Evolutionary conservation across 306 rosid genomes (phyloP), one percentile per base, ranked within the genome.

Genomic region (Rubus idaeus): DNA sequence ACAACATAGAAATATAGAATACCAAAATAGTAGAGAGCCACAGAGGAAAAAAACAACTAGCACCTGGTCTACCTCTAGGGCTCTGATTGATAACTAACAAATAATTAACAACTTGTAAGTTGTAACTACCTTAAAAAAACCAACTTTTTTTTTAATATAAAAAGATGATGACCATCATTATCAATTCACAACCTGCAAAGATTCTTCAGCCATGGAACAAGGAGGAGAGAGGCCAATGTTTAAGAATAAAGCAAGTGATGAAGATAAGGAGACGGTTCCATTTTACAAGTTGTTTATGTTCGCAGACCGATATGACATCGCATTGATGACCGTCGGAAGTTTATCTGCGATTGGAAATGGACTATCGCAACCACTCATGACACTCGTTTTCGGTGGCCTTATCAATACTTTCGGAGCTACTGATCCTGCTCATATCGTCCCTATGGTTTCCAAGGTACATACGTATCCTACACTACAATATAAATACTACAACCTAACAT

Each of bases 251-350:
- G 78, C 10, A 13, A 26, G 23, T 30, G 70, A 5, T 0, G 6
- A 20, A 20, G 76, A 60, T 1, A 74, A 73, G 8, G 86, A 89
- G 17, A 84, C 71, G 62, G 89, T 95, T 51, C 72, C 93, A 0
- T 87, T 95, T 56, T 76, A 60, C 60, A 90, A 74, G 87, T 88
- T 95, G 4, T 95, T 95, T 78, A 23, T 75, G 37, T 92, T 95
- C 5, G 97, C 97, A 30, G 35, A 30, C 2, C 35, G 2, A 30
- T 30, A 30, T 2, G 35, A 30, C 35, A 30, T 30, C 35, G 35
- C 35, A 2, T 30, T 30, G 35, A 30, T 30, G 35, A 30, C 35
- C 35, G 35, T 30, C 35, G 35, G 35, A 30, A 30, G 35, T 30
- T 30, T 30, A 30, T 0, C 2, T 30, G 35, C 35, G 35, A 30